Conservation (phyloP, 2,329 filamentous ascomycete genomes). For the Fusarium chlamydosporum region DNA sequence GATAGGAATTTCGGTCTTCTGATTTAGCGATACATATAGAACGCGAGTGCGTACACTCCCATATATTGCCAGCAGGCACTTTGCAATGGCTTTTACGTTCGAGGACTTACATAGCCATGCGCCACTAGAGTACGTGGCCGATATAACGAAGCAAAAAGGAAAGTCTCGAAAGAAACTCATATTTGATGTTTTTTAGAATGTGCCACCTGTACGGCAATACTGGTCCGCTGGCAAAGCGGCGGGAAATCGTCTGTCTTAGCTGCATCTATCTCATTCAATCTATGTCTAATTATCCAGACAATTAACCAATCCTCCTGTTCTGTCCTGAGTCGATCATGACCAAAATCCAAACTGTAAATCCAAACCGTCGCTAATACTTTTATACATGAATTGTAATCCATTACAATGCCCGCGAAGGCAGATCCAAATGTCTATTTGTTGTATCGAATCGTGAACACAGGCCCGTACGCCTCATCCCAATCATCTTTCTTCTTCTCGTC, state of each 20-base stretch:
- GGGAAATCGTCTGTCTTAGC: no score
- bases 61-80: not conserved
- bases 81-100: not conserved
- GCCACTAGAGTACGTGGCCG: no score
- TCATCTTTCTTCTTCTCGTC: slow-evolving; percentile 60
- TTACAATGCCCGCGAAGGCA: slow-evolving; percentile 2
- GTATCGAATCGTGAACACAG: slow-evolving; percentile 63
- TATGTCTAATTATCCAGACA: slow-evolving; percentile 7
- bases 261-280: slow-evolving; percentile 6
- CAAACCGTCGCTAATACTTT: slow-evolving; percentile 8
- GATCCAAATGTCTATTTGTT: slow-evolving; percentile 9
- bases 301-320: not conserved
- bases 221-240: not conserved
- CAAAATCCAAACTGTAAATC: not conserved
- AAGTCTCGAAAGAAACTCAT: not conserved
- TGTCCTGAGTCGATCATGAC: not conserved
- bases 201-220: not conserved
- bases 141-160: not conserved
- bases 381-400: slow-evolving; percentile 17
- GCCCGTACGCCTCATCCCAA: slow-evolving; percentile 62
- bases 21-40: not conserved
- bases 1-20: not conserved
- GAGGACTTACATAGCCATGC: not conserved
- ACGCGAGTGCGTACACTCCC: not conserved
- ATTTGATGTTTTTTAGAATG: not conserved